Conservation (phyloP, 2,329 filamentous ascomycete genomes). For the Ascochyta rabiei region DNA sequence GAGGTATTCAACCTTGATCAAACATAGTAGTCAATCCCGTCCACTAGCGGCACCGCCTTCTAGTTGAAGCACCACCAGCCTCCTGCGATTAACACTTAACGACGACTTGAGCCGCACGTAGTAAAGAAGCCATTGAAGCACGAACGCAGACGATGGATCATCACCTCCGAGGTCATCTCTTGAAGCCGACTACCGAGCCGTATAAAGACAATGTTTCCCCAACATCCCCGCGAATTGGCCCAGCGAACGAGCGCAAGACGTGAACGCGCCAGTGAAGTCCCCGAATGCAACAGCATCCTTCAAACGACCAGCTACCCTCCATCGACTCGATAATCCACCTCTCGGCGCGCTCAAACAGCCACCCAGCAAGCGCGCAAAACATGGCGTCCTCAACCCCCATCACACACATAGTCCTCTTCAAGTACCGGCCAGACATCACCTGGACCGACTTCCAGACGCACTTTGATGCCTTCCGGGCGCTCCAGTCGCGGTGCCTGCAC, state of each 20-base stretch:
- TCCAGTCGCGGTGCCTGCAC: conserved; percentile 33
- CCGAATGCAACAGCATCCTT: conserved; percentile 3
- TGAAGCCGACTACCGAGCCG: background rate
- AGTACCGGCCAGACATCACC: conserved; percentile 39
- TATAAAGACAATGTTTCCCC: background rate
- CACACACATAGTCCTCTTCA: conserved; percentile 47
- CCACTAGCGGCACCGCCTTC: conserved; percentile 1
- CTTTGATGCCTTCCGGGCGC: conserved; percentile 38
- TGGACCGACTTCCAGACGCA: conserved; percentile 42
- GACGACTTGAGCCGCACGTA: conserved; percentile 4
- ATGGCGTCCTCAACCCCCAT: conserved; percentile 20
- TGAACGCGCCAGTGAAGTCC: background rate
- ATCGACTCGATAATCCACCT: background rate
- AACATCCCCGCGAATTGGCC: background rate
- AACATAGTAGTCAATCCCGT: conserved; percentile 4
- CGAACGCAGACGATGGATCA: background rate
- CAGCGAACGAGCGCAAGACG: background rate
- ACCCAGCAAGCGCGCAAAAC: background rate
- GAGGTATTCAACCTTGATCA: background rate
- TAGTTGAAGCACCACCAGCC: background rate
- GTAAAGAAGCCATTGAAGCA: conserved; percentile 1
- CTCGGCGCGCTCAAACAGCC: background rate
- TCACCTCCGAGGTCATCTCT: background rate
- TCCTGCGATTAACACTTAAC: background rate
- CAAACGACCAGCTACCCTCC: background rate